Evolutionary conservation across 2,329 filamentous ascomycete species (phyloP).

Genomic region (Pseudogymnoascus sp.): DNA sequence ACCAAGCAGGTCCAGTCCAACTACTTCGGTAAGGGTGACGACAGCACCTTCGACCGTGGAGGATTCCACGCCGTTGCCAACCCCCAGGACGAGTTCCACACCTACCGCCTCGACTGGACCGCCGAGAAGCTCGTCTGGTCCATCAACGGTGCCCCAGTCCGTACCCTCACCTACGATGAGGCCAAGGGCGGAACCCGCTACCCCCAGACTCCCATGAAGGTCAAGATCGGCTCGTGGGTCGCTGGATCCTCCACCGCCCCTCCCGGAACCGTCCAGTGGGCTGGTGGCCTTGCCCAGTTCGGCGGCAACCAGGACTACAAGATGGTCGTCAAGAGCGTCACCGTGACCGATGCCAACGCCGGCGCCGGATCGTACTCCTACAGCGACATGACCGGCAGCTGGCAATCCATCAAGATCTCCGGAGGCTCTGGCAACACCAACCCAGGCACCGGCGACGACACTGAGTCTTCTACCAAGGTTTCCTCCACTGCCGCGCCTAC

Average conservation of each 20-base stretch:
- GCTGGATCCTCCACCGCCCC: conserved; percentile 39
- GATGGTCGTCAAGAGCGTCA: conserved; percentile 43
- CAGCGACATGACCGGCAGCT: conserved; percentile 39
- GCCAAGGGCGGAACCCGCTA: conserved; percentile 45
- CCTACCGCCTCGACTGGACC: conserved; percentile 62
- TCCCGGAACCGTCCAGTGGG: conserved; percentile 58
- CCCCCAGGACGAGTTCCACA: conserved; percentile 44
- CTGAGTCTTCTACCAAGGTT: conserved; percentile 4
- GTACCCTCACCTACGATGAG: conserved; percentile 39
- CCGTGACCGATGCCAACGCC: conserved; percentile 41
- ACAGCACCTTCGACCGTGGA: conserved; percentile 41
- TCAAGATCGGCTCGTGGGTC: conserved; percentile 54
- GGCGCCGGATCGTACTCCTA: conserved; percentile 43
- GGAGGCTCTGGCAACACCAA: conserved; percentile 17
- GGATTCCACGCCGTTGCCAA: conserved; percentile 30
- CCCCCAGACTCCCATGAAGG: conserved; percentile 62
- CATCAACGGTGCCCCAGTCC: conserved; percentile 43
- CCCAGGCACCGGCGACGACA: neutral
- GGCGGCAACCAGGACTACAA: conserved; percentile 37
- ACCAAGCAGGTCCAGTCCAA: conserved; percentile 37
- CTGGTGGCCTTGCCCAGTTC: conserved; percentile 47
- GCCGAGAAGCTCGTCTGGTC: conserved; percentile 49
- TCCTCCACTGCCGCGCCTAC: conserved; percentile 10
- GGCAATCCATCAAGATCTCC: conserved; percentile 37
- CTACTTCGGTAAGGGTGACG: conserved; percentile 48